A percentile compares a stretch with the other conserved stretches of the same genome.
phyloP scores from a whole-genome alignment of 345 rosid genomes.

The Pseudoturritis turrita region DNA sequence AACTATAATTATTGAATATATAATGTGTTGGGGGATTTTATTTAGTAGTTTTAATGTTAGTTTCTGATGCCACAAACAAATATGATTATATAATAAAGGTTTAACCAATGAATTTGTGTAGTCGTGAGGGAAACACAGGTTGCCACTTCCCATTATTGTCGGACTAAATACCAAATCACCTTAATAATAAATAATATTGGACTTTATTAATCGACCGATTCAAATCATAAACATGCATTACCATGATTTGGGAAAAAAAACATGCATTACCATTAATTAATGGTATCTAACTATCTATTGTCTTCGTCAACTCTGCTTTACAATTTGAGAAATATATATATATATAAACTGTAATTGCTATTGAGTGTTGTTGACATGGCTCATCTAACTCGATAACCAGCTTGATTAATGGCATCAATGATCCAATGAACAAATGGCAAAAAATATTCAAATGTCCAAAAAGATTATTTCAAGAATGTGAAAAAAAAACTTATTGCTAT shows the following conservation, averaged over 20 bases:
- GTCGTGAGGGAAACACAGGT: slow-evolving; percentile 26
- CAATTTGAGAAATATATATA: background rate
- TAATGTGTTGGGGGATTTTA: background rate
- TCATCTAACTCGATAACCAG: too few relatives aligned
- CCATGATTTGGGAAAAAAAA: too few relatives aligned
- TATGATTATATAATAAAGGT: background rate
- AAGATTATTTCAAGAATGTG: background rate
- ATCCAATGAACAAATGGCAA: background rate
- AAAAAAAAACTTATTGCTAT: background rate
- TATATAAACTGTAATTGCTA: background rate
- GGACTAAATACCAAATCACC: background rate
- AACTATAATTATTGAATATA: background rate
- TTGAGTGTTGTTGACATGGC: too few relatives aligned
- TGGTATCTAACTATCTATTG: background rate
- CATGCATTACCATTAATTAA: slow-evolving; percentile 14
- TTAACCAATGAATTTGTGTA: background rate
- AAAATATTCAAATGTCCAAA: background rate
- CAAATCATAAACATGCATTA: slow-evolving; percentile 19
- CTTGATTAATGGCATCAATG: too few relatives aligned
- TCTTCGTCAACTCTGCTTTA: slow-evolving; percentile 2
- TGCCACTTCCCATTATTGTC: slow-evolving; percentile 20
- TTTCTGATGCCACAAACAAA: background rate
- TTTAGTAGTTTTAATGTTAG: background rate
- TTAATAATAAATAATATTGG: background rate
- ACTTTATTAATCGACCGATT: background rate